These are phyloP conservation scores for Venturia pyrina DNA, from an alignment of 2,329 filamentous ascomycete species.

Conservation along the genomic window DNA sequence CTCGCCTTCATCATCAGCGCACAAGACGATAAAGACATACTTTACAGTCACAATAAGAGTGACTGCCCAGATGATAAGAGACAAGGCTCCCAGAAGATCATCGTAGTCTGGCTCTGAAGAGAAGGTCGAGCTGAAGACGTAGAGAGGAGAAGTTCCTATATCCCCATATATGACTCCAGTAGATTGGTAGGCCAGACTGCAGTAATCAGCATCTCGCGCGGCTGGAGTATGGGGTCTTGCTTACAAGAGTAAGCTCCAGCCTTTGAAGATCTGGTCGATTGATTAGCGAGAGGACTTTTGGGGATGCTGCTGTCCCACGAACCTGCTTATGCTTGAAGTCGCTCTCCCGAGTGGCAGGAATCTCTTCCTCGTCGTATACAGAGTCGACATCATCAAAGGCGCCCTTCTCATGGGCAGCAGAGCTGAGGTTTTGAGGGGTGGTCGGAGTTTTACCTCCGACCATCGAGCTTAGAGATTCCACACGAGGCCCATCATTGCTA, in stretches of 20 bases:
- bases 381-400: constrained; percentile 1
- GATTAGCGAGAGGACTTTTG: not conserved
- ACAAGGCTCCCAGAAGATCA: constrained; percentile 54
- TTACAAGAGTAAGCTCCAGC: constrained; percentile 14
- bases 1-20: constrained; percentile 60
- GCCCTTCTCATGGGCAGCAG: not conserved
- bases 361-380: constrained; percentile 13
- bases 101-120: constrained; percentile 43
- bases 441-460: not conserved
- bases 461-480: not conserved
- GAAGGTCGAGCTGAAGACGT: constrained; percentile 62
- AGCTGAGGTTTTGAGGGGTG: not conserved
- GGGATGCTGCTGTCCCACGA: not conserved
- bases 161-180: constrained; percentile 61
- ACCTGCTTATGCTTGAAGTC: constrained; percentile 16
- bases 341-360: constrained; percentile 12
- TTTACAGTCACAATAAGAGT: constrained; percentile 61
- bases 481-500: constrained; percentile 2
- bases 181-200: constrained; percentile 48
- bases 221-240: not conserved
- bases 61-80: constrained; percentile 59
- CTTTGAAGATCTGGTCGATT: constrained; percentile 12
- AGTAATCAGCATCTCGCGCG: not conserved
- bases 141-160: constrained; percentile 58
- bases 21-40: constrained; percentile 56